Percentiles rank a stretch among this genome's conserved stretches.
Conservation (phyloP, 768 basidiomycete species). For the Thelephora ganbajun region DNA sequence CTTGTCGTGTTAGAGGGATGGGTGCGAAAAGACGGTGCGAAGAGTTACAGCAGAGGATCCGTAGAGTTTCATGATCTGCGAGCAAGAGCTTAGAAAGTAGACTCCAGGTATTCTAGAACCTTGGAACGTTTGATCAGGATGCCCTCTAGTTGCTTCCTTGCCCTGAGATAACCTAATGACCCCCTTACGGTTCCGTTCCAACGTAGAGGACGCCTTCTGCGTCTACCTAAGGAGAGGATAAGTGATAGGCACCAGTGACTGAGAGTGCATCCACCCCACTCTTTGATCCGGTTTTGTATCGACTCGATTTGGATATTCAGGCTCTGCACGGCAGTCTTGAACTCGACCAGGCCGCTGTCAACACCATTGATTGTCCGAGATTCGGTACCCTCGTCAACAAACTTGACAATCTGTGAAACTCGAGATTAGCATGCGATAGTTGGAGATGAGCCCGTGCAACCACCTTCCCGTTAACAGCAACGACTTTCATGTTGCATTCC, state of each 20-base stretch:
- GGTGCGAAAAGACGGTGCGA: conserved; percentile 48
- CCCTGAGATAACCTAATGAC: conserved; percentile 13
- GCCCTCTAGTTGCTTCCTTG: no score
- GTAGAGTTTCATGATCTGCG: no score
- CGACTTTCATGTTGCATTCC: no score
- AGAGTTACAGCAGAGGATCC: neutral
- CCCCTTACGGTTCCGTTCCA: conserved; percentile 63
- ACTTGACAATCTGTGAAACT: neutral
- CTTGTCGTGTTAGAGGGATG: conserved; percentile 60
- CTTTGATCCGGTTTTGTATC: no score
- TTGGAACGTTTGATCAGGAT: no score
- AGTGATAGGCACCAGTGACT: neutral
- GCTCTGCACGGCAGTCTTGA: neutral
- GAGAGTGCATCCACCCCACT: neutral
- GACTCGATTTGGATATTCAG: neutral
- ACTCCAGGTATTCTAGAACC: neutral
- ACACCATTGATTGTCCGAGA: neutral
- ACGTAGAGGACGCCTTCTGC: no score
- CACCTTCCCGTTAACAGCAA: neutral
- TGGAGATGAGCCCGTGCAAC: neutral
- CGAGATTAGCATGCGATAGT: neutral
- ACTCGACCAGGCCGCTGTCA: neutral
- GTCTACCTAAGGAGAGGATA: no score
- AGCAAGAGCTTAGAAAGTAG: neutral
- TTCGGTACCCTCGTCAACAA: neutral